These are phyloP conservation scores for Dothistroma pini DNA, from an alignment of 2,329 filamentous ascomycete genomes.

Conservation along the genomic window DNA sequence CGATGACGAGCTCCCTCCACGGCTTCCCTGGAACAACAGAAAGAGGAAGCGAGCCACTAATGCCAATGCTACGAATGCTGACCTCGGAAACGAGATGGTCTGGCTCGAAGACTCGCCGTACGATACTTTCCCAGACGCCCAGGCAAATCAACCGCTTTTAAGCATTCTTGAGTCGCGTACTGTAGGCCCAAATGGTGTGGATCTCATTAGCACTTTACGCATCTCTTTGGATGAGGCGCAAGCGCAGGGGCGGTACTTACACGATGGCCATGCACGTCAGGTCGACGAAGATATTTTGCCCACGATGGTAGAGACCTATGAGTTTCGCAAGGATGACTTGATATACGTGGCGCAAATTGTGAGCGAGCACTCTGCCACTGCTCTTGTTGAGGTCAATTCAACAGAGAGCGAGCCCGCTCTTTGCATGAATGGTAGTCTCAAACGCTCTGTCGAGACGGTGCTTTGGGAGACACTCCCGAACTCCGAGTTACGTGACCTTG, in stretches of 20 bases:
- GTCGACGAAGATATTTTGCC: constrained; percentile 4
- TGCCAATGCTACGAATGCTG: not conserved
- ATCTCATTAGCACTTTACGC: not conserved
- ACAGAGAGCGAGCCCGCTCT: not conserved
- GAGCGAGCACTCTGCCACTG: constrained; percentile 31
- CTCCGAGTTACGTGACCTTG: constrained; percentile 24
- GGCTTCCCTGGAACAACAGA: constrained; percentile 25
- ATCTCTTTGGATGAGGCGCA: not conserved
- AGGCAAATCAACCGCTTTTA: not conserved
- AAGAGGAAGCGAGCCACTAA: constrained; percentile 27
- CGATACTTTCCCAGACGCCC: not conserved
- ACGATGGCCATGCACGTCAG: not conserved
- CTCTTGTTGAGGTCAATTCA: constrained; percentile 1
- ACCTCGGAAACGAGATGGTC: not conserved
- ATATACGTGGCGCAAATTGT: constrained; percentile 34
- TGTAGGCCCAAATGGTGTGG: not conserved
- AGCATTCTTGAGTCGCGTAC: not conserved
- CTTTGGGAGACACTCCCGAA: constrained; percentile 8
- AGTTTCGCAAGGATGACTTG: constrained; percentile 30
- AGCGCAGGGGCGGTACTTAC: not conserved
- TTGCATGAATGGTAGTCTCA: not conserved
- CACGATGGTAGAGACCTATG: constrained; percentile 16
- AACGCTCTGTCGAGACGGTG: not conserved
- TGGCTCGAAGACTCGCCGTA: not conserved
- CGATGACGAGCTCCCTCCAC: constrained; percentile 22